These are phyloP conservation scores for Tetrapyrgos nigripes DNA, from an alignment of 1,284 basidiomycete species.

Conservation along the genomic window DNA sequence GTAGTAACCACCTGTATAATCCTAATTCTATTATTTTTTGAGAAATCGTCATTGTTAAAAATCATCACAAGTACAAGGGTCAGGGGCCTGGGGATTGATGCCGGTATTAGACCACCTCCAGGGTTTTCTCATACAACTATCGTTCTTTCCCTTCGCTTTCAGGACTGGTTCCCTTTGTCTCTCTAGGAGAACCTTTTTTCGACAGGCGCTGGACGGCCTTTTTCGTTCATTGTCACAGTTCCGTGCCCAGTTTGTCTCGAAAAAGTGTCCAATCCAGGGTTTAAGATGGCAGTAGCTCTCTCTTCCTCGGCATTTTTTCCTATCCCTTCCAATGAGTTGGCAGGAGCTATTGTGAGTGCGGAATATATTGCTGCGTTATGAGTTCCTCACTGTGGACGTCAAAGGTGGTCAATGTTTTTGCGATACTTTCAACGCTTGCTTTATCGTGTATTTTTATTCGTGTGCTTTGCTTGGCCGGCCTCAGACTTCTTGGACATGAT, in stretches of 20 bases:
- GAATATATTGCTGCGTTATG: not conserved
- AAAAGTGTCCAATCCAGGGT: constrained; percentile 9
- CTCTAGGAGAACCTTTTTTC: constrained; percentile 37
- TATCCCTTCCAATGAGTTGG: constrained; percentile 36
- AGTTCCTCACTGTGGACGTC: not conserved
- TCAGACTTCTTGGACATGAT: constrained; percentile 28
- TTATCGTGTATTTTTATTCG: constrained; percentile 54
- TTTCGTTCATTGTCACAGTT: constrained; percentile 12
- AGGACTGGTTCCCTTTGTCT: constrained; percentile 50
- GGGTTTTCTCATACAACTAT: constrained; percentile 13
- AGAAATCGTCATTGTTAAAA: no score
- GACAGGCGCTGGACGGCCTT: constrained; percentile 31
- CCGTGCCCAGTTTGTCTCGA: constrained; percentile 5
- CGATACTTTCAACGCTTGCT: constrained; percentile 57
- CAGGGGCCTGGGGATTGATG: no score
- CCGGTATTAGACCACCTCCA: no score
- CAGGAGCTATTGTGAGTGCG: constrained; percentile 52
- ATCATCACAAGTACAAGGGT: no score
- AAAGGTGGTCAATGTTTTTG: constrained; percentile 59
- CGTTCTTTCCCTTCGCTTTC: constrained; percentile 36
- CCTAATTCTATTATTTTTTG: not conserved
- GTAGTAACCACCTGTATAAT: constrained; percentile 1
- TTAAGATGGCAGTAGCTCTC: constrained; percentile 7
- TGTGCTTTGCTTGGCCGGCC: constrained; percentile 48
- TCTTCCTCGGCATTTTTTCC: constrained; percentile 28